Conservation (phyloP, 2,329 filamentous ascomycete species). For the Diaporthe capsici region DNA sequence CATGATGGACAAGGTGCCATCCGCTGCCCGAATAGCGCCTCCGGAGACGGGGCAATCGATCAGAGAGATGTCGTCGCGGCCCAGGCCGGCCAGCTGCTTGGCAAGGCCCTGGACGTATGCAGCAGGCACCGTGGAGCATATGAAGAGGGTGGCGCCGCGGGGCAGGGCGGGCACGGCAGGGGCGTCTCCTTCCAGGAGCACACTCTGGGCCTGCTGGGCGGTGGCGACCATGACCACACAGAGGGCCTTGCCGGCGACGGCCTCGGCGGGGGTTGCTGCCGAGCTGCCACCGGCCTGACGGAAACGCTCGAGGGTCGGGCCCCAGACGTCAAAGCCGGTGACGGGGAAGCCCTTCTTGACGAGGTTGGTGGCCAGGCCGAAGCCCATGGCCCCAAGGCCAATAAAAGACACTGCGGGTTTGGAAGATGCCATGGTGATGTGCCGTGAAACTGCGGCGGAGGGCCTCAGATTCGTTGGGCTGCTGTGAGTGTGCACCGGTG, state of each 20-base stretch:
- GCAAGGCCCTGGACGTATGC: constrained; percentile 74
- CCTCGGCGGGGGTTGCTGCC: constrained; percentile 71
- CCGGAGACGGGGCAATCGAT: constrained; percentile 82
- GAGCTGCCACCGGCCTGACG: constrained; percentile 71
- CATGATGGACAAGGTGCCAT: constrained; percentile 83
- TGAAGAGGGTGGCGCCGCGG: constrained; percentile 71
- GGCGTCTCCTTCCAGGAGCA: constrained; percentile 71
- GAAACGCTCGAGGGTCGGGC: constrained; percentile 76
- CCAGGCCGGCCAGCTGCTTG: constrained; percentile 66
- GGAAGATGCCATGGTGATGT: constrained; percentile 47
- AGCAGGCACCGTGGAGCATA: constrained; percentile 80
- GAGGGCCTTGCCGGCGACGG: constrained; percentile 70
- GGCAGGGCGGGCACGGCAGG: constrained; percentile 66
- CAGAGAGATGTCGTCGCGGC: constrained; percentile 74
- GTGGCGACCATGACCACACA: constrained; percentile 85
- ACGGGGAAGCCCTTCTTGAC: constrained; percentile 76
- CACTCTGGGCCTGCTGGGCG: constrained; percentile 75
- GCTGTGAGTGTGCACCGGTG: not conserved
- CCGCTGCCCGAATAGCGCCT: constrained; percentile 76
- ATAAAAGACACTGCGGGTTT: constrained; percentile 72
- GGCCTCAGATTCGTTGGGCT: not conserved
- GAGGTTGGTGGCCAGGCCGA: constrained; percentile 84
- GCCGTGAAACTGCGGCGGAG: not conserved
- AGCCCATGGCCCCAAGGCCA: constrained; percentile 85
- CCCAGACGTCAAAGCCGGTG: constrained; percentile 80